Evolutionary conservation across 2,329 filamentous ascomycete species (phyloP), one percentile per base, ranked within the genome.

Genomic region (Verticillium albo-atrum): DNA sequence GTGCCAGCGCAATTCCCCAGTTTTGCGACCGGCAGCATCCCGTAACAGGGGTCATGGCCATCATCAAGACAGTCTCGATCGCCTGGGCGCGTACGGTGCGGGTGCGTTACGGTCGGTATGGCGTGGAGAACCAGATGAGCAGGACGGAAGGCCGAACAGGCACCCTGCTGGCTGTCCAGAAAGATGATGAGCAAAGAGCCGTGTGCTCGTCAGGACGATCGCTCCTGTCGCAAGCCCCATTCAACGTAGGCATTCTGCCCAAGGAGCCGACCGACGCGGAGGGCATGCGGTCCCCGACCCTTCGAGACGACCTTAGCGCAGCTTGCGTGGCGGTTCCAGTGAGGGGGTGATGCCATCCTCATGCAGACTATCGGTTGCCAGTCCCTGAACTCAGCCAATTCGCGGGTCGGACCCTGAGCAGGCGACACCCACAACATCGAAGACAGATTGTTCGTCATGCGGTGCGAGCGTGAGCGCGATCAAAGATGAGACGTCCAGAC

Each of bases 301-400:
- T 47, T 47, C 42, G 20, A 47, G 42, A 23, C 42, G n/a, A 23
- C 42, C 61, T 65, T 66, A 66, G 68, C 66, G 65, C 58, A 65
- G 66, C 65, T 68, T 70, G 67, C 62, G 68, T 71, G 68, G 69
- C 67, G 66, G 63, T 51, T 57, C 62, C 42, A 56, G 56, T 54
- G 52, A 64, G 63, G 70, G 68, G 68, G 67, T 61, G 63, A 67
- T 67, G 64, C 62, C 58, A 65, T 65, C 61, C 61, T 60, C 60
- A 54, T 30, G 52, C 52, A 32, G 52, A 32, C 52, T 54, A 54
- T 54, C 52, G 52, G 34, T 54, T 54, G 42, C 42, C 42, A 47
- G 42, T 47, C 42, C 42, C 20, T 23, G 42, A n/a, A n/a, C 42
- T 47, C 42, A 47, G n/a, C 42, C 20, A 47, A 47, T 47, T 47